These are phyloP conservation scores for Colletotrichum theobromicola DNA, from an alignment of 2,329 filamentous ascomycete species.

Conservation along the genomic window DNA sequence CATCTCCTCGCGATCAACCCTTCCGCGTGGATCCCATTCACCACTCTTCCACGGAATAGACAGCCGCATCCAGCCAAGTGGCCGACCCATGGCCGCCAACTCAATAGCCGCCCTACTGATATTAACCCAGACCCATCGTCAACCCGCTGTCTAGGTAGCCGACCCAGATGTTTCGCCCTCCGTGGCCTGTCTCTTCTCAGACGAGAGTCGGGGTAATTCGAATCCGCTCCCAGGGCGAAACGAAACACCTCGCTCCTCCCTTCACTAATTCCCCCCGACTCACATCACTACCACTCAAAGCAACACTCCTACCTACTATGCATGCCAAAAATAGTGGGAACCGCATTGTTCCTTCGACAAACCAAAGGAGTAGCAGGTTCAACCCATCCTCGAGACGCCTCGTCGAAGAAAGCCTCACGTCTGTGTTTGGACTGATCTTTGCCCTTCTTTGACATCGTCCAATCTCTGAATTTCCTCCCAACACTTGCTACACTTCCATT, in stretches of 20 bases:
- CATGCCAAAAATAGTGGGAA: conserved; percentile 1
- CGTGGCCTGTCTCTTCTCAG: background rate
- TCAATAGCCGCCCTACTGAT: background rate
- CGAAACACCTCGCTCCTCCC: background rate
- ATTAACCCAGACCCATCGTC: background rate
- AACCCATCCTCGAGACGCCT: background rate
- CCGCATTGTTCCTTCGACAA: background rate
- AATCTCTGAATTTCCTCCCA: background rate
- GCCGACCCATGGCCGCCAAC: background rate
- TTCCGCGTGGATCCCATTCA: background rate
- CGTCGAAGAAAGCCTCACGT: background rate
- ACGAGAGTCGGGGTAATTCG: background rate
- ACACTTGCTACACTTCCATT: background rate
- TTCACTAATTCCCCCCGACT: background rate
- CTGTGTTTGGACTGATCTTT: conserved; percentile 3
- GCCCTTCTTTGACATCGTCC: background rate
- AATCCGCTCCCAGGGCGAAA: conserved; percentile 2
- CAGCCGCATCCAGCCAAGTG: background rate
- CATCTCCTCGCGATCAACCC: background rate
- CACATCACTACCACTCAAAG: background rate
- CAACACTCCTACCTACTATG: background rate
- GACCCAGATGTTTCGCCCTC: background rate
- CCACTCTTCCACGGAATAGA: background rate
- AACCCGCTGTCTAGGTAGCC: background rate
- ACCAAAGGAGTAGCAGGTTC: background rate